These are phyloP conservation scores for Tricholoma sp. DNA, from an alignment of 768 basidiomycete species.

Conservation along the genomic window DNA sequence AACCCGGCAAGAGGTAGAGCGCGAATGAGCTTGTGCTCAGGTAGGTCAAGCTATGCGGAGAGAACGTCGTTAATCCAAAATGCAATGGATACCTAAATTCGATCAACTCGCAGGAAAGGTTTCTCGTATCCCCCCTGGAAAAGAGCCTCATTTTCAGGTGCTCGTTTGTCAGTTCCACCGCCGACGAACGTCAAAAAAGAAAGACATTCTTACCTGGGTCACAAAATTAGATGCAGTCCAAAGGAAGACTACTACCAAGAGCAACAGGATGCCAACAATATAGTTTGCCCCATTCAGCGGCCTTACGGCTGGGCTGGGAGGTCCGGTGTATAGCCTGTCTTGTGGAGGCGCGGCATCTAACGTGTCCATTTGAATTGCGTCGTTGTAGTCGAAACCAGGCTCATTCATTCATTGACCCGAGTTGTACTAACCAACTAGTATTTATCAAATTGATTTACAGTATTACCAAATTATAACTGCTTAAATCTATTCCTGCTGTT, in stretches of 20 bases:
- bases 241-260: slow-evolving; percentile 72
- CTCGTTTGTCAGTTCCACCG: background rate
- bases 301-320: background rate
- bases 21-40: slow-evolving; percentile 88
- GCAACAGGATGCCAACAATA: slow-evolving; percentile 57
- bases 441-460: too few species aligned
- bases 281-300: background rate
- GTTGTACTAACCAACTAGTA: too few species aligned
- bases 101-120: slow-evolving; percentile 64
- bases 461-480: too few species aligned
- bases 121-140: slow-evolving; percentile 72
- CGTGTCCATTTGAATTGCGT: background rate
- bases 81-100: background rate
- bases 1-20: slow-evolving; percentile 65
- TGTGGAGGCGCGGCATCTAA: background rate
- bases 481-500: background rate
- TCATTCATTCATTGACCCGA: background rate
- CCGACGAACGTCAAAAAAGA: background rate
- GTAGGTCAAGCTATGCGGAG: slow-evolving; percentile 70
- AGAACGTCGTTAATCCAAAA: background rate
- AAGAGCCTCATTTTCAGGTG: slow-evolving; percentile 31
- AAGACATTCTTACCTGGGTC: slow-evolving; percentile 53
- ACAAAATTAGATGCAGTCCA: slow-evolving; percentile 91
- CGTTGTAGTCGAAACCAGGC: background rate
- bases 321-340: background rate